These are phyloP conservation scores for Zymoseptoria passerinii DNA, from an alignment of 2,329 filamentous ascomycete species.

Conservation along the genomic window DNA sequence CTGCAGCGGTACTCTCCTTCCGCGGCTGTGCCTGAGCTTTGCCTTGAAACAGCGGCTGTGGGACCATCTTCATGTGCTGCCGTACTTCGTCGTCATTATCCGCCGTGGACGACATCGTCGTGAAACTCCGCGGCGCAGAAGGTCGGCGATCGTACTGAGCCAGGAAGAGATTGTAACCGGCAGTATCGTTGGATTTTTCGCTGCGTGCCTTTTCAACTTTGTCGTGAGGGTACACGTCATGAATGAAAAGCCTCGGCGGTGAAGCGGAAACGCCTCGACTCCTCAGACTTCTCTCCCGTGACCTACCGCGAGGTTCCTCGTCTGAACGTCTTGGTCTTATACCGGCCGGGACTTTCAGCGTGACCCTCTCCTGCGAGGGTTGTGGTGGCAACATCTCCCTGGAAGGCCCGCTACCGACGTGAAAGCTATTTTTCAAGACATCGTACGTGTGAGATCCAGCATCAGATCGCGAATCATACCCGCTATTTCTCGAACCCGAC, in stretches of 20 bases:
- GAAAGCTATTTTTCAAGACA: slow-evolving; percentile 10
- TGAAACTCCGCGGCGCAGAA: neutral
- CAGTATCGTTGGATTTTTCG: neutral
- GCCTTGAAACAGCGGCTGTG: slow-evolving; percentile 24
- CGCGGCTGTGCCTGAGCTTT: slow-evolving; percentile 8
- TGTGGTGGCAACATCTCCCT: slow-evolving; percentile 10
- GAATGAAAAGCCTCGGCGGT: neutral
- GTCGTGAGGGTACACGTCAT: neutral
- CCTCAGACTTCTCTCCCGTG: slow-evolving; percentile 6
- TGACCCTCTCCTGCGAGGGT: neutral
- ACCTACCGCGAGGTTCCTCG: slow-evolving; percentile 15
- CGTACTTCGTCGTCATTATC: slow-evolving; percentile 13
- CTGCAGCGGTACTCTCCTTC: neutral
- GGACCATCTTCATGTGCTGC: slow-evolving; percentile 27
- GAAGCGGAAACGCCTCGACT: neutral
- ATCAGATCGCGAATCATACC: neutral
- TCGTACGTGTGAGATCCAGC: neutral
- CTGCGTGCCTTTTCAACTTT: neutral
- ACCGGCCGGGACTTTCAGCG: neutral
- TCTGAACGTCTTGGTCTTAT: neutral
- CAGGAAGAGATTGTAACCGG: neutral
- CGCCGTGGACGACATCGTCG: neutral
- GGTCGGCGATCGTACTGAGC: neutral
- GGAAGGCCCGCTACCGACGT: slow-evolving; percentile 10
- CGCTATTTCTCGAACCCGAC: neutral